Base-by-base conservation (phyloP, 768 basidiomycete genomes). In the Mycena leptocephala region DNA sequence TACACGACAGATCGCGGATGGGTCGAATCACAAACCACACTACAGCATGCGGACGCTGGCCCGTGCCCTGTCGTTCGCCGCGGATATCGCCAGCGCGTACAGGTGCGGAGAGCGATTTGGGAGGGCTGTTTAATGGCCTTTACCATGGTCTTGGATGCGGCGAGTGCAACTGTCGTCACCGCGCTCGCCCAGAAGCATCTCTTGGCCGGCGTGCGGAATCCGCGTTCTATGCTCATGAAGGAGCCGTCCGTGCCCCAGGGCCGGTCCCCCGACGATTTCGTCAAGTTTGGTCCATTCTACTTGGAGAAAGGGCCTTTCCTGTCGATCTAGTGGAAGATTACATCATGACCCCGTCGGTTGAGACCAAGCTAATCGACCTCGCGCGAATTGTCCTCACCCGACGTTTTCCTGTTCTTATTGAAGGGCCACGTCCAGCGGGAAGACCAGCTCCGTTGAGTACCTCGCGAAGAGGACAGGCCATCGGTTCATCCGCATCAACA, bases 111-210 rank as follows among this genome's bases (percentile, higher is more conserved):
- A 48, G 93, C 96, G 1, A 87, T 99, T 24, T 99, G 96, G 96
- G 98, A 99, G 84, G 98, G 98, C 1, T 98, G 95, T 83, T 82
- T 99, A 71, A 99, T 99, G 98, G 94, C 96, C 0, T 99, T 99
- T 83, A 98, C 97, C 8, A 99, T 98, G 97, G 93, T 95, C 8
- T 89, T 99, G 61, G 96, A 98, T 80, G 86, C 85, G 0, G 85
- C 89, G 20, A 97, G 97, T 80, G 91, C 92, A 0, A 88, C 90
- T 74, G 79, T 91, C 30, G 96, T 97, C 24, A 90, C 88, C 3
- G 83, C 85, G 9, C 87, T 98, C 22, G 95, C 95, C 9, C 93
- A 94, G 77, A 93, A 92, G 78, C 91, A 97, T 84, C 86, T 99
- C 18, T 89, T 99, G 33, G 87, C 90, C 5, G 93, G 94, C 11